These are phyloP conservation scores for Alternaria incomplexa DNA, from an alignment of 2,329 filamentous ascomycete genomes.

Conservation along the genomic window DNA sequence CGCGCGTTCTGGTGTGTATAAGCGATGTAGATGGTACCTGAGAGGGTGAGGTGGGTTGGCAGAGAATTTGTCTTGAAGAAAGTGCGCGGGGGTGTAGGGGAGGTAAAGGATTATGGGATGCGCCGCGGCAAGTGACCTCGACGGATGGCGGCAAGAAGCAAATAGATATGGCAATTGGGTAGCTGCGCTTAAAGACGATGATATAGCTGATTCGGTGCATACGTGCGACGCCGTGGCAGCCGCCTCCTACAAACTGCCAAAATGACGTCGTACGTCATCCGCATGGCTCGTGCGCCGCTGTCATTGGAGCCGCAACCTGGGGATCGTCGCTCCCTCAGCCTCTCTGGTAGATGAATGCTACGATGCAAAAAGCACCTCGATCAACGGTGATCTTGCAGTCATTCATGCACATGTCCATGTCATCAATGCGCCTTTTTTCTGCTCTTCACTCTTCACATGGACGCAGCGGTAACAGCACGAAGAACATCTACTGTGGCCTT, in stretches of 20 bases:
- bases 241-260: slow-evolving; percentile 3
- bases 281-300: slow-evolving; percentile 6
- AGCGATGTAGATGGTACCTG: slow-evolving; percentile 14
- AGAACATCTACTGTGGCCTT: slow-evolving; percentile 8
- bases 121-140: slow-evolving; percentile 11
- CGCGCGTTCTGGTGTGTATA: slow-evolving; percentile 3
- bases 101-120: neutral
- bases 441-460: too few relatives aligned
- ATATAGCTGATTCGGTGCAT: slow-evolving; percentile 15
- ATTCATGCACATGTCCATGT: neutral
- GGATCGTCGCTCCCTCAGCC: slow-evolving; percentile 1
- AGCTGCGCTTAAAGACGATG: slow-evolving; percentile 12
- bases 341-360: neutral
- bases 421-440: neutral
- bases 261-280: slow-evolving; percentile 20
- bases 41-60: slow-evolving; percentile 8
- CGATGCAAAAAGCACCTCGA: neutral
- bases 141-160: slow-evolving; percentile 13
- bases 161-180: slow-evolving; percentile 16
- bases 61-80: neutral
- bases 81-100: neutral
- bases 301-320: slow-evolving; percentile 20
- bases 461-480: neutral
- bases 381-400: neutral
- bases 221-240: slow-evolving; percentile 2